Conservation (phyloP, 768 basidiomycete genomes). For the Mycena epipterygia region DNA sequence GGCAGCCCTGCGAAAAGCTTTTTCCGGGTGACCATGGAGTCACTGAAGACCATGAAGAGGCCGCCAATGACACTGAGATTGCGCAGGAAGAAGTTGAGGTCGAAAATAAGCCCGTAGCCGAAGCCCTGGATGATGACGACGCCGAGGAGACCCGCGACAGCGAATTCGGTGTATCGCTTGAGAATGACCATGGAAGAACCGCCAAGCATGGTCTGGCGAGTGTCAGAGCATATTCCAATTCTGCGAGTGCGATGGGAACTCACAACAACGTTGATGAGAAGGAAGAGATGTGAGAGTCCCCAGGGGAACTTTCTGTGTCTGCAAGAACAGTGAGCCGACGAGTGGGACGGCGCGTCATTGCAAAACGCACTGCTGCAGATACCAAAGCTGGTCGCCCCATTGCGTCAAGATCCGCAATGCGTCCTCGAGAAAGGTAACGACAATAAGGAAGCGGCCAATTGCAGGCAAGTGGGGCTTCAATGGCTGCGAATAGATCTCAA, state of each 20-base stretch:
- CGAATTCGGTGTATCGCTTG: conserved; percentile 89
- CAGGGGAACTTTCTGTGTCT: conserved; percentile 97
- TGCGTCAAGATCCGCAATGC: conserved; percentile 93
- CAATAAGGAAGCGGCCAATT: conserved; percentile 96
- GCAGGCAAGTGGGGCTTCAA: conserved; percentile 94
- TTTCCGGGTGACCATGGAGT: conserved; percentile 91
- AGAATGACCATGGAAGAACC: conserved; percentile 89
- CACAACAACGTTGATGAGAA: conserved; percentile 91
- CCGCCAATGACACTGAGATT: conserved; percentile 98
- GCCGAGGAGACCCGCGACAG: conserved; percentile 88
- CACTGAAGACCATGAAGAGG: conserved; percentile 98
- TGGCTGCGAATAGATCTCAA: conserved; percentile 94
- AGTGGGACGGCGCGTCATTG: conserved; percentile 1
- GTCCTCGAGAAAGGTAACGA: conserved; percentile 98
- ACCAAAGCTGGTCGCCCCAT: conserved; percentile 98
- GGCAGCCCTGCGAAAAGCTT: conserved; percentile 93
- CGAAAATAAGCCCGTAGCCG: conserved; percentile 99
- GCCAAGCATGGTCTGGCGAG: conserved; percentile 85
- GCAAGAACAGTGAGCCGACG: conserved; percentile 28
- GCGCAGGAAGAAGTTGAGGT: conserved; percentile 99
- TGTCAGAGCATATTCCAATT: conserved; percentile 8
- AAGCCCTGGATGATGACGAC: conserved; percentile 97
- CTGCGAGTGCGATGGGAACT: conserved; percentile 47
- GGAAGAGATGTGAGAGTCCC: conserved; percentile 95
- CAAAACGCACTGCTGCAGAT: conserved; percentile 87